These are phyloP conservation scores for Sugiyamaella mastotermitis DNA, from an alignment of 805 yeast species.

Conservation along the genomic window DNA sequence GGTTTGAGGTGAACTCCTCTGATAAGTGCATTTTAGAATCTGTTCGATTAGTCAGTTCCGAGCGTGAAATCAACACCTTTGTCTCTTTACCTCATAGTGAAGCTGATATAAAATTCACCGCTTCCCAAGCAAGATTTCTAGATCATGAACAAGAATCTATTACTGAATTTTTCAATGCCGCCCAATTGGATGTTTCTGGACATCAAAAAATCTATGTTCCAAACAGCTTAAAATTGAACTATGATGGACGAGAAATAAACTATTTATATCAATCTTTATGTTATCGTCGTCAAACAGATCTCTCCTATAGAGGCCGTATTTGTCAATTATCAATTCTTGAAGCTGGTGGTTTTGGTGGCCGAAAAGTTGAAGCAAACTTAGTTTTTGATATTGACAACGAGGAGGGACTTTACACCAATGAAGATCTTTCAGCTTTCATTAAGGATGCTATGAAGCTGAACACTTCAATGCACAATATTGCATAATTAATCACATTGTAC, in stretches of 20 bases:
- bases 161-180: slow-evolving; percentile 33
- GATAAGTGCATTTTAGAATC: slow-evolving; percentile 35
- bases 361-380: slow-evolving; percentile 43
- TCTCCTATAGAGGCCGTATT: slow-evolving; percentile 30
- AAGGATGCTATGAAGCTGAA: slow-evolving; percentile 16
- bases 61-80: slow-evolving; percentile 38
- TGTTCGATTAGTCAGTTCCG: slow-evolving; percentile 39
- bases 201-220: slow-evolving; percentile 33
- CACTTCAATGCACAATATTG: too few relatives aligned
- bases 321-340: slow-evolving; percentile 44
- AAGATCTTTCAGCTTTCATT: slow-evolving; percentile 12
- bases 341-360: slow-evolving; percentile 56
- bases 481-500: background rate
- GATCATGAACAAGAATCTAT: slow-evolving; percentile 38
- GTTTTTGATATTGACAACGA: slow-evolving; percentile 31
- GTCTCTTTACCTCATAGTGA: slow-evolving; percentile 38
- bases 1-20: slow-evolving; percentile 41
- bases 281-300: slow-evolving; percentile 42
- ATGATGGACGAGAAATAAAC: slow-evolving; percentile 30
- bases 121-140: slow-evolving; percentile 29
- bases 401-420: slow-evolving; percentile 6
- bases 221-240: slow-evolving; percentile 33
- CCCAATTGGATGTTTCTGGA: slow-evolving; percentile 40
- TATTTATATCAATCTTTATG: slow-evolving; percentile 41
- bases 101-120: slow-evolving; percentile 42